Evolutionary conservation across 768 basidiomycete species (phyloP), one percentile per base, ranked within the genome.

Genomic region (Wakefieldia striispora): DNA sequence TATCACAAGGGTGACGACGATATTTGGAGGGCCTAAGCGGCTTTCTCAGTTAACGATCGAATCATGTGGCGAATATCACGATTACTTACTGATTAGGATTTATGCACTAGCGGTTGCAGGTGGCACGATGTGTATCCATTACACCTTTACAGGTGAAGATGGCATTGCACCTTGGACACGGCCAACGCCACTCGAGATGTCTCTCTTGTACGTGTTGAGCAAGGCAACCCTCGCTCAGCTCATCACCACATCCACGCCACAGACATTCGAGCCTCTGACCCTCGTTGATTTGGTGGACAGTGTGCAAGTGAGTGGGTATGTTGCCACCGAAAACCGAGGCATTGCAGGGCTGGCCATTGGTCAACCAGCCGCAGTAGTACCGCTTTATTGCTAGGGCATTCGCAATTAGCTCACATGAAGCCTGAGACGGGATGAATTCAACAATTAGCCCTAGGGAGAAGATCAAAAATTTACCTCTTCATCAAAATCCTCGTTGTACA

Each of bases 171-270:
- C 9, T 53, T 1, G 59, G 51, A 21, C 65, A 66, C 0, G 64
- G 54, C 62, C 67, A 64, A 1, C 36, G 37, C 31, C 50, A 55
- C 14, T 21, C 45, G 6, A 68, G 55, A 35, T 66, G 67, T 6
- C 1, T 54, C 16, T 64, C 64, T 34, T 62, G 49, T 2, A 68
- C 46, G 20, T 66, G 65, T 1, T 64, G 37, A 5, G 53, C 45
- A 17, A 66, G 36, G 6, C 50, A 53, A 0, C 49, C 56, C 10
- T 11, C 57, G 9, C 9, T 57, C 4, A 65, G 42, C 5, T 2
- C 17, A 0, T 63, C 64, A 3, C 45, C 45, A 10, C 64, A 65
- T 6, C n/a, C 6, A 21, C n/a, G 16, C 64, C 64, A 65, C 16
- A 1, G 27, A 26, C 64, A 65, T 7, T 7, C 2, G 11, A 46